Evolutionary conservation across 1,139 yeast species (phyloP), one percentile per base, ranked within the genome.

Genomic region (Sugiyamaella grinbergsii): DNA sequence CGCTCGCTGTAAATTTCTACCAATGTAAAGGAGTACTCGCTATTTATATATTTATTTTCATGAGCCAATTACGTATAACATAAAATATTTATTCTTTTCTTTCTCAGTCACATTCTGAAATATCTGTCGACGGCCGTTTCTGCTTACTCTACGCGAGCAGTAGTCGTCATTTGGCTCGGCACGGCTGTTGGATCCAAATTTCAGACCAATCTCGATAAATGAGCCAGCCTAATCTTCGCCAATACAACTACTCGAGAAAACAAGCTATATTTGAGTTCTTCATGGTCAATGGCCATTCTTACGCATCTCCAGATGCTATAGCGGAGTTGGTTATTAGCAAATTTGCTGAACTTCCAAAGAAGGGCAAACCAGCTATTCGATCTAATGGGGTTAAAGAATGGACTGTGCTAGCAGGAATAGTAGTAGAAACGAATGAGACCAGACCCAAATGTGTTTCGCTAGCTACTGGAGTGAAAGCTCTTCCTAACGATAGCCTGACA

Each of bases 401-500:
- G 91, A 87, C 96, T 0, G 88, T 89, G 0, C 60, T 90, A 20
- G 89, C 96, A 0, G 85, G 93, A 0, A 63, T 90, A 0, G 91
- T 71, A 2, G 33, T 85, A 4, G 80, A 80, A 0, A 53, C 77
- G 3, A 61, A 44, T 7, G 54, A 49, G 4, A 57, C 56, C 39
- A 53, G 57, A 46, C 22, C 57, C 5, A 52, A 57, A 28, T 63
- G 71, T 5, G 67, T 88, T 2, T 68, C 82, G 0, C 49, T 87
- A 2, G 77, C 94, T 0, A 89, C 97, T 0, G 98, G 98, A 0
- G 87, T 89, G 48, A 93, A 93, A 64, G 78, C 88, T 0, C 62
- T 78, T 22, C 93, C 97, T 0, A 80, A 84, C 58, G 65, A 61
- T 5, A 62, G 61, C 4, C 58, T 79, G 1, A 40, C 52, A 0